These are phyloP conservation scores for Trichoderma breve DNA, from an alignment of 2,329 filamentous ascomycete genomes.

Conservation along the genomic window DNA sequence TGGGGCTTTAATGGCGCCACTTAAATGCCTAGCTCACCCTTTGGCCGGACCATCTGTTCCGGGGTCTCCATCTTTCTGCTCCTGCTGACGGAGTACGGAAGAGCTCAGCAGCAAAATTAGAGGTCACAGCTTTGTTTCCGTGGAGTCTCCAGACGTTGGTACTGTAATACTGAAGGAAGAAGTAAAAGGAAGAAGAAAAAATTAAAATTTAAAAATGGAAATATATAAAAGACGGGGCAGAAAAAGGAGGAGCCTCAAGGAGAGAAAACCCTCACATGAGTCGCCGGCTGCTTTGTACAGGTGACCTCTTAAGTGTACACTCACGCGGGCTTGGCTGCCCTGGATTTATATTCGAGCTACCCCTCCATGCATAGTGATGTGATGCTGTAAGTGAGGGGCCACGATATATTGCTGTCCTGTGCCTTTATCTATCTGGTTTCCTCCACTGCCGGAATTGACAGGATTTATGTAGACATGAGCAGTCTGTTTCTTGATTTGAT, in stretches of 20 bases:
- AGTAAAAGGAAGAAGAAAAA: neutral
- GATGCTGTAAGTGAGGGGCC: neutral
- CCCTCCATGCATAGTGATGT: neutral
- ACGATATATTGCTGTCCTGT: neutral
- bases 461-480: neutral
- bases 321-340: neutral
- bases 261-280: neutral
- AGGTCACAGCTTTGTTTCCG: neutral
- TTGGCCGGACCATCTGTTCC: conserved; percentile 2
- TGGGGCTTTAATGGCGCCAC: neutral
- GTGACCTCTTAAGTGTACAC: neutral
- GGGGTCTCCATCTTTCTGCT: neutral
- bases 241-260: neutral
- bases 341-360: neutral
- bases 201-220: neutral
- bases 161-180: neutral
- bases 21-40: neutral
- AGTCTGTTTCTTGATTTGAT: neutral
- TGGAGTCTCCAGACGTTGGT: neutral
- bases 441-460: neutral
- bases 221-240: neutral
- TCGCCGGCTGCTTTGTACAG: neutral
- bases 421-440: neutral
- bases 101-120: neutral
- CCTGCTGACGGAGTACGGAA: neutral